phyloP scores from a whole-genome alignment of 192 early-diverging fungal genomes.

The Backusella westeae region DNA sequence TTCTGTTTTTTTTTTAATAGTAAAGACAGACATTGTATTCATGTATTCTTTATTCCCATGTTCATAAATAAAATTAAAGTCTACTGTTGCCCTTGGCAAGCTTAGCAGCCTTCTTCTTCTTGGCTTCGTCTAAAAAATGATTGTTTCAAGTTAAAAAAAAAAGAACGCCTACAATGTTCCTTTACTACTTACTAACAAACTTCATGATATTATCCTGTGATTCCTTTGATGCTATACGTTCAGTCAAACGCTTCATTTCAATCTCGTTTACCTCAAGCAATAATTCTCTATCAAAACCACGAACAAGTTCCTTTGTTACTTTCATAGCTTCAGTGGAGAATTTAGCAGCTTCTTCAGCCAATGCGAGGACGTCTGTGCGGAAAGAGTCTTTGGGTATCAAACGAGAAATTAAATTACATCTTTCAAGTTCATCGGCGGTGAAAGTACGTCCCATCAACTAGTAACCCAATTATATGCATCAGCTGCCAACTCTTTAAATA shows the following conservation, averaged over 20 bases:
- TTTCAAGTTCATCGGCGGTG: constrained; percentile 56
- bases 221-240: constrained; percentile 11
- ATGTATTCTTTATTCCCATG: neutral
- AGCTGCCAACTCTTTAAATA: neutral
- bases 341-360: constrained; percentile 50
- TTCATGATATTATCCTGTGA: constrained; percentile 9
- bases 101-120: constrained; percentile 4
- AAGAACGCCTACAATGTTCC: neutral
- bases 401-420: constrained; percentile 49
- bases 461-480: neutral
- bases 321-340: constrained; percentile 55
- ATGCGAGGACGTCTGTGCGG: constrained; percentile 42
- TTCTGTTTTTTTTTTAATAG: neutral
- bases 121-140: neutral
- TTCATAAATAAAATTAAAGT: neutral
- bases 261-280: constrained; percentile 46
- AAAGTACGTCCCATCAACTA: constrained; percentile 54
- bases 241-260: constrained; percentile 55
- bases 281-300: constrained; percentile 40
- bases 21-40: neutral
- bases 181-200: constrained; percentile 17
- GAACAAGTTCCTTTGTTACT: constrained; percentile 54
- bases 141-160: neutral
- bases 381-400: constrained; percentile 53
- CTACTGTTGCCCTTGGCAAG: neutral